Evolutionary conservation across 164 flowering plant genomes (phyloP).

Genomic region (Pachysandra terminalis): DNA sequence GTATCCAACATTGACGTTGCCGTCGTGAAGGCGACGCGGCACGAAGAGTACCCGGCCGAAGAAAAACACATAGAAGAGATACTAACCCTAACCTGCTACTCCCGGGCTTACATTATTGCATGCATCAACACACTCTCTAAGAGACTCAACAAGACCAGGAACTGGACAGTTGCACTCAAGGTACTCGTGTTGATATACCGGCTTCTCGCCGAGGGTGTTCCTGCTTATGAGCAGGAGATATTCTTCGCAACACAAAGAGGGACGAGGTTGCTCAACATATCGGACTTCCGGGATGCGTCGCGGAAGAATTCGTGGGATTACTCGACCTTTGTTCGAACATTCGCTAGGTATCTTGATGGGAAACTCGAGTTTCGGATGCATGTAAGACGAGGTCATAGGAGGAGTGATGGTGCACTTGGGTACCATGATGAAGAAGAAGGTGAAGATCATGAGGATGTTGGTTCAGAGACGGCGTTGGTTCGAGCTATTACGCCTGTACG

Average conservation of each 20-base stretch:
- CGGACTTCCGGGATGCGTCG: conserved; percentile 72
- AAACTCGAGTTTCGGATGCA: conserved; percentile 69
- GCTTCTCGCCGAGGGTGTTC: conserved; percentile 69
- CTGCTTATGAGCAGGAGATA: conserved; percentile 65
- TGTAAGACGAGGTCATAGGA: conserved; percentile 43
- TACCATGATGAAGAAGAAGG: conserved; percentile 37
- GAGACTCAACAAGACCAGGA: conserved; percentile 71
- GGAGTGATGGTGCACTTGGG: conserved; percentile 28
- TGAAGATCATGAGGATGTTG: too few species aligned
- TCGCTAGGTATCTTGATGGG: conserved; percentile 72
- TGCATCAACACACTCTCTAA: conserved; percentile 55
- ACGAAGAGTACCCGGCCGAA: conserved; percentile 71
- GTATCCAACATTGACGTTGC: conserved; percentile 79
- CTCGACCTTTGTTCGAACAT: conserved; percentile 77
- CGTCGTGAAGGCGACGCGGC: conserved; percentile 84
- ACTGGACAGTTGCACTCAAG: conserved; percentile 85
- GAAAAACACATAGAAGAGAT: conserved; percentile 61
- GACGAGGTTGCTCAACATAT: conserved; percentile 73
- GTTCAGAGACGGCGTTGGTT: neutral
- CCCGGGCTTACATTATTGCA: conserved; percentile 48
- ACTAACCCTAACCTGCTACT: conserved; percentile 48
- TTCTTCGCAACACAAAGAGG: conserved; percentile 78
- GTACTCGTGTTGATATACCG: conserved; percentile 63
- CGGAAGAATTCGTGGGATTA: conserved; percentile 79
- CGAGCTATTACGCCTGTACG: conserved; percentile 36